Conservation (phyloP, 1,284 basidiomycete species). For the Leccinum griseonigrum region DNA sequence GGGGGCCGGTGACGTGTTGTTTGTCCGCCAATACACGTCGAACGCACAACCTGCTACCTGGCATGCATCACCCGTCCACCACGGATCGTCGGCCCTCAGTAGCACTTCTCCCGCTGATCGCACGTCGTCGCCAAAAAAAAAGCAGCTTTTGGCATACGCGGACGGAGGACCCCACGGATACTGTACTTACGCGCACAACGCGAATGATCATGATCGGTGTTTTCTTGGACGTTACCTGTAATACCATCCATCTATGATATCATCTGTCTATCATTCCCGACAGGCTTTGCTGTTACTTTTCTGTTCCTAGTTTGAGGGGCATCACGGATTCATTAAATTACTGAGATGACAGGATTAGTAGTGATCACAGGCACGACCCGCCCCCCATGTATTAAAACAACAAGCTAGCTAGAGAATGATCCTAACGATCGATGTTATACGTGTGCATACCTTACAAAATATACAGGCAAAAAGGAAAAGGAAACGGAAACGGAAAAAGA, state of each 20-base stretch:
- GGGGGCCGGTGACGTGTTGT: not conserved
- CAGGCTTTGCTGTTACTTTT: not conserved
- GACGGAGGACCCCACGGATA: not conserved
- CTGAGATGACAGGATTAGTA: conserved; percentile 2
- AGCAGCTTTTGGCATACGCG: not conserved
- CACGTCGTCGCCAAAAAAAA: not conserved
- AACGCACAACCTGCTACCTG: not conserved
- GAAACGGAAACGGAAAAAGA: not conserved
- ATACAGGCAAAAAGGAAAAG: conserved; percentile 11
- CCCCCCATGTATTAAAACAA: conserved; percentile 19
- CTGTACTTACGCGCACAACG: not conserved
- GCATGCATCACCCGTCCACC: not conserved
- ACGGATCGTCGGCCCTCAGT: not conserved
- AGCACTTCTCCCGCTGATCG: not conserved
- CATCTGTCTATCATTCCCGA: not conserved
- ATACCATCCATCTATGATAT: not conserved
- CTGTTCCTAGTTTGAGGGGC: not conserved
- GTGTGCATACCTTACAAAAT: conserved; percentile 24
- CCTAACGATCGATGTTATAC: conserved; percentile 16
- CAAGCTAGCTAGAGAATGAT: conserved; percentile 6
- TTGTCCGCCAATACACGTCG: not conserved
- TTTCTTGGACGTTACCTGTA: not conserved
- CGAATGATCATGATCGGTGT: not conserved
- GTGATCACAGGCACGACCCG: conserved; percentile 6
- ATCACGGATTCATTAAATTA: conserved; percentile 10